Conservation (phyloP, 2,329 filamentous ascomycete genomes). For the Chaetomium globosum region DNA sequence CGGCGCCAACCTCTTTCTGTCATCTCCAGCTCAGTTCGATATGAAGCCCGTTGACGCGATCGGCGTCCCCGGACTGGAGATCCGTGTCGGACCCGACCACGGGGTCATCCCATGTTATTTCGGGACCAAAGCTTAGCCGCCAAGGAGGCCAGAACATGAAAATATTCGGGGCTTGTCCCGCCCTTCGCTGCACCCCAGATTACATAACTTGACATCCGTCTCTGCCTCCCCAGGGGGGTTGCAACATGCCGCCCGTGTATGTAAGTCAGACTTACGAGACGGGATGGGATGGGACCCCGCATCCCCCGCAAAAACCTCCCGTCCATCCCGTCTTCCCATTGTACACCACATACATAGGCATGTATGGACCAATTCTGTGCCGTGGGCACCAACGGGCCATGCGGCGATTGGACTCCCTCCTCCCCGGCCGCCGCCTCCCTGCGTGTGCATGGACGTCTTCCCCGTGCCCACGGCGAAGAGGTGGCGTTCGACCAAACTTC, state of each 20-base stretch:
- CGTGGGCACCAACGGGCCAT: background rate
- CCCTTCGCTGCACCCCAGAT: constrained; percentile 1
- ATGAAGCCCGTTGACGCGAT: background rate
- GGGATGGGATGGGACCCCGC: background rate
- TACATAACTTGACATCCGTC: background rate
- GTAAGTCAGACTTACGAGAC: constrained; percentile 2
- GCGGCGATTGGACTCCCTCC: background rate
- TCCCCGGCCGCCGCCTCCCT: no score
- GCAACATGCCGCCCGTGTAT: background rate
- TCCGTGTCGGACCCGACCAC: background rate
- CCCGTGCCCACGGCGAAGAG: background rate
- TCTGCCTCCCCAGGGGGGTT: background rate
- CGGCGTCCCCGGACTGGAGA: background rate
- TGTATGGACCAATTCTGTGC: background rate
- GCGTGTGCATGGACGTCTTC: background rate
- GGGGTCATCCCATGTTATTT: background rate
- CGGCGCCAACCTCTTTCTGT: background rate
- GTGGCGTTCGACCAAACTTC: background rate
- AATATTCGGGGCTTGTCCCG: background rate
- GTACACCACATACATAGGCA: background rate
- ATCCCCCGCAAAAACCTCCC: constrained; percentile 1
- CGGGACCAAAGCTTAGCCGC: background rate
- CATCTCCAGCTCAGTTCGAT: background rate
- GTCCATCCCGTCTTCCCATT: background rate
- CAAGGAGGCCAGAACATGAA: background rate